phyloP scores from a whole-genome alignment of 257 asterid species.

The Agastache rugosa region DNA sequence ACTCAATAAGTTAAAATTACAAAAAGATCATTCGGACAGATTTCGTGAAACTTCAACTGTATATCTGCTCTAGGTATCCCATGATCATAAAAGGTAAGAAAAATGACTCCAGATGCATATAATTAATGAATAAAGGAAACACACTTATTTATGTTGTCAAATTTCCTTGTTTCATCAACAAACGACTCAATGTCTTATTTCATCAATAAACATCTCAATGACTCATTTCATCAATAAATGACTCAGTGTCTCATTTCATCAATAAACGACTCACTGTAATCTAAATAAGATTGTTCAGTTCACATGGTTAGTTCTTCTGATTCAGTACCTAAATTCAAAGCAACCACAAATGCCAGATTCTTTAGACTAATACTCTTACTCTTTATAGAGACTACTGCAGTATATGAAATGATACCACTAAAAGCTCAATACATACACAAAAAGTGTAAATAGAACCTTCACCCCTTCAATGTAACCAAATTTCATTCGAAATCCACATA shows the following conservation, averaged over 20 bases:
- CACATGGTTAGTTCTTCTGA: constrained; percentile 20
- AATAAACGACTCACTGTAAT: not conserved
- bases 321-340: constrained; percentile 9
- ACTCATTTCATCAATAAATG: not conserved
- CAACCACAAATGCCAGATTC: constrained; percentile 2
- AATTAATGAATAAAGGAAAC: not conserved
- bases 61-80: not conserved
- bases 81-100: constrained; percentile 16
- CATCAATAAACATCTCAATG: too few species aligned
- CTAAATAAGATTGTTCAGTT: not conserved
- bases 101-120: not conserved
- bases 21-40: not conserved
- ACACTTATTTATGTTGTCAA: not conserved
- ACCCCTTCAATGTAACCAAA: constrained; percentile 1
- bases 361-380: not conserved
- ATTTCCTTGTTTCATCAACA: not conserved
- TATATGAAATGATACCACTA: not conserved
- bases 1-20: not conserved
- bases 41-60: not conserved
- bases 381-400: not conserved
- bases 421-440: not conserved
- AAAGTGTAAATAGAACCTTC: not conserved
- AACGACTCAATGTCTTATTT: not conserved
- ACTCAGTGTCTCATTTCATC: not conserved
- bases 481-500: not conserved